Conservation (phyloP, 2,329 filamentous ascomycete species). For the Furcasterigmium furcatum region DNA sequence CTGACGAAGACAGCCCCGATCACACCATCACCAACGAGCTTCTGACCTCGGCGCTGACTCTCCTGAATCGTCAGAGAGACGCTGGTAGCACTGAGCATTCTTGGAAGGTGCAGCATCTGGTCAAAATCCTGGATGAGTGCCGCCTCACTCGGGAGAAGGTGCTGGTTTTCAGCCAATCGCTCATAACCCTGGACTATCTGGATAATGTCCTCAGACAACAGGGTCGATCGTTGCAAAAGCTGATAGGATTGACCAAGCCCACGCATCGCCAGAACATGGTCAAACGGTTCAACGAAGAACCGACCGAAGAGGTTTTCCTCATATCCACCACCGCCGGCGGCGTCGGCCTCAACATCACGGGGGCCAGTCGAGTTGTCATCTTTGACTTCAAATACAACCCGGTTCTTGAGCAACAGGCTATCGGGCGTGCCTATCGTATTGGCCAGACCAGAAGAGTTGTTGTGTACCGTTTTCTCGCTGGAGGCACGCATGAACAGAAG, state of each 20-base stretch:
- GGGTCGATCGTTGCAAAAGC: constrained; percentile 46
- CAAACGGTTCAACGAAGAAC: constrained; percentile 63
- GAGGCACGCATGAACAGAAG: constrained; percentile 75
- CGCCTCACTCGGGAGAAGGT: constrained; percentile 65
- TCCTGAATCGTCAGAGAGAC: constrained; percentile 31
- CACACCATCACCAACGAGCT: constrained; percentile 4
- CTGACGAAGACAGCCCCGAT: constrained; percentile 7
- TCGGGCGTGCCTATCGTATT: constrained; percentile 82
- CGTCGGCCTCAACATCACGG: constrained; percentile 77
- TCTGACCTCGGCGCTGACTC: constrained; percentile 22
- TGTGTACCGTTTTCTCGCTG: constrained; percentile 78
- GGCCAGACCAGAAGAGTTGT: constrained; percentile 78
- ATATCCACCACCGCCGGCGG: constrained; percentile 84
- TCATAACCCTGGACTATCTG: constrained; percentile 68
- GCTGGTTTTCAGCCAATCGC: constrained; percentile 75
- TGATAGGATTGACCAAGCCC: constrained; percentile 65
- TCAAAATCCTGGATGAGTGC: constrained; percentile 66
- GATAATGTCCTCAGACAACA: constrained; percentile 49
- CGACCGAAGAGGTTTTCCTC: constrained; percentile 59
- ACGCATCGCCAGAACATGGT: constrained; percentile 57
- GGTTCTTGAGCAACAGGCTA: constrained; percentile 77
- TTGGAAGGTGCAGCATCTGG: constrained; percentile 65
- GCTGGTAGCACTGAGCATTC: constrained; percentile 52
- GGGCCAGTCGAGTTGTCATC: constrained; percentile 82
- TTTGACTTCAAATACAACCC: constrained; percentile 85